Percentiles rank a stretch among this genome's conserved stretches.
Conservation (phyloP, 2,329 filamentous ascomycete genomes). For the Dactylella cylindrospora region DNA sequence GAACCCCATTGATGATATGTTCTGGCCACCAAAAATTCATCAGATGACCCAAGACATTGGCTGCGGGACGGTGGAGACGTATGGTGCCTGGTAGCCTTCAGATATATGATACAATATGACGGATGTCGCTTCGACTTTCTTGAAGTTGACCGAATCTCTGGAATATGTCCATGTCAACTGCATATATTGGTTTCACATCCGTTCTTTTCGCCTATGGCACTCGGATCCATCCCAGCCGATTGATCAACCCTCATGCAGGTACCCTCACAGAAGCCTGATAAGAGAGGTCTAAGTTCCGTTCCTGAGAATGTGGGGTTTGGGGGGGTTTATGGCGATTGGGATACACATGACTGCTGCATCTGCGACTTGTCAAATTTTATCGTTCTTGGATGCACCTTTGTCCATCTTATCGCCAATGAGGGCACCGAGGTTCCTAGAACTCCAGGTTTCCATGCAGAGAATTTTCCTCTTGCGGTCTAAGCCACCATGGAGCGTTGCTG, state of each 20-base stretch:
- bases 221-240: slow-evolving; percentile 32
- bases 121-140: neutral
- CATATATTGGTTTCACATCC: slow-evolving; percentile 6
- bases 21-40: neutral
- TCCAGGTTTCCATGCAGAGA: slow-evolving; percentile 23
- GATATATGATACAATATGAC: slow-evolving; percentile 7
- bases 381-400: no score
- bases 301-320: slow-evolving; percentile 16
- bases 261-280: slow-evolving; percentile 35
- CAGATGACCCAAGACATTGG: slow-evolving; percentile 19
- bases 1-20: neutral
- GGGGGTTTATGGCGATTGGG: slow-evolving; percentile 22
- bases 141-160: neutral
- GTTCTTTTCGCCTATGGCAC: slow-evolving; percentile 13
- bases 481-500: slow-evolving; percentile 26
- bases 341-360: slow-evolving; percentile 6
- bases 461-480: slow-evolving; percentile 16
- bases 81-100: slow-evolving; percentile 22
- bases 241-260: slow-evolving; percentile 39
- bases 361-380: slow-evolving; percentile 5
- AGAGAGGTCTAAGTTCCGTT: neutral
- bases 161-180: slow-evolving; percentile 8
- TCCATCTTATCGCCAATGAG: no score
- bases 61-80: neutral
- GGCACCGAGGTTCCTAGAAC: slow-evolving; percentile 19